Percentiles rank a stretch among this genome's conserved stretches.
Evolutionary conservation across 2,329 filamentous ascomycete species (phyloP).

Genomic region (Penicillium sp.): DNA sequence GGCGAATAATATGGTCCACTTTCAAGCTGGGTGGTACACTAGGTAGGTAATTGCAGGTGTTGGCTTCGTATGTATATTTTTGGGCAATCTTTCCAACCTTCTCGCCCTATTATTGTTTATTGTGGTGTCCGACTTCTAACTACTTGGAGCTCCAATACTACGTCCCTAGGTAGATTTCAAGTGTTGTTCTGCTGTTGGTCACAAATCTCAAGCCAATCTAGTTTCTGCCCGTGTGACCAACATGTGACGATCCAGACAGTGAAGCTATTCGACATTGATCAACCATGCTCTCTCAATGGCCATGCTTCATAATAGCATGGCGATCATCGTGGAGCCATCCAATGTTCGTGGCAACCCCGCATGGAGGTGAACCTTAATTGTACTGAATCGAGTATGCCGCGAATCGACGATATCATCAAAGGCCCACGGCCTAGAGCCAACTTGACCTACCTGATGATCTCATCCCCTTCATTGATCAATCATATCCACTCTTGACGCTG

Average conservation of each 20-base stretch:
- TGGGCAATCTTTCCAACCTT: not conserved
- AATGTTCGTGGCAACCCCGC: not conserved
- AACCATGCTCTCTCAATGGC: not conserved
- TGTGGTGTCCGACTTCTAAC: not conserved
- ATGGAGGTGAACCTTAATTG: not conserved
- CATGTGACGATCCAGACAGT: not conserved
- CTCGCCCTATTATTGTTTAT: no score
- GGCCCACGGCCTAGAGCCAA: not conserved
- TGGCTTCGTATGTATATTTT: no score
- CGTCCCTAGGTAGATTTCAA: not conserved
- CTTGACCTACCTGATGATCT: not conserved
- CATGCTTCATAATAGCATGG: not conserved
- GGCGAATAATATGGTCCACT: no score
- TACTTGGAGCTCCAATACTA: not conserved
- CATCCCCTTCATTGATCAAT: slow-evolving; percentile 9
- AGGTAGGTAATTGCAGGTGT: no score
- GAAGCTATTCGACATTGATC: not conserved
- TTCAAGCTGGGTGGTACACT: no score
- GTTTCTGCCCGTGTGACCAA: not conserved
- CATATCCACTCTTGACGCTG: not conserved
- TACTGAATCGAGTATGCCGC: not conserved
- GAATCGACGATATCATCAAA: not conserved
- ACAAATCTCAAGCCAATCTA: not conserved
- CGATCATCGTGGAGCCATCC: not conserved
- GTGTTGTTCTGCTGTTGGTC: not conserved